Percentiles rank a stretch among this genome's conserved stretches.
Evolutionary conservation across 805 yeast species (phyloP).

Genomic region (Pichia heedii): DNA sequence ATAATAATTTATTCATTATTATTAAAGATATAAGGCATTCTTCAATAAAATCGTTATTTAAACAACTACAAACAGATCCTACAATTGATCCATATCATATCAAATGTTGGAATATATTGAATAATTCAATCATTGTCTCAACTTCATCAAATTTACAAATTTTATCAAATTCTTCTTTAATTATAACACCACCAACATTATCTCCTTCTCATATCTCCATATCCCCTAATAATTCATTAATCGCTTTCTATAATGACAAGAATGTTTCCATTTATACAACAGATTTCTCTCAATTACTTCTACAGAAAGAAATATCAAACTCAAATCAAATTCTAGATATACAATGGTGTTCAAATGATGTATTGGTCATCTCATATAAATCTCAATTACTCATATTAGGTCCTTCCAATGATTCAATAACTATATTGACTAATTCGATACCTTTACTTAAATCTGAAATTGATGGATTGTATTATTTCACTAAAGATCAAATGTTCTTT

Average conservation of each 20-base stretch:
- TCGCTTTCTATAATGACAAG: not conserved
- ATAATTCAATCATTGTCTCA: not conserved
- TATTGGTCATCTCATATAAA: conserved; percentile 48
- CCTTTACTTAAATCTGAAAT: conserved; percentile 39
- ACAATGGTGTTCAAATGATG: conserved; percentile 84
- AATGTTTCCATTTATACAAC: conserved; percentile 2
- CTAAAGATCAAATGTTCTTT: conserved; percentile 48
- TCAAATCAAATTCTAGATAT: conserved; percentile 22
- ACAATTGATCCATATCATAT: conserved; percentile 23
- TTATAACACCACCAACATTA: not conserved
- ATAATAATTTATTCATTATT: conserved; percentile 32
- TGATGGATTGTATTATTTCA: conserved; percentile 69
- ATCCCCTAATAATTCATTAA: conserved; percentile 7
- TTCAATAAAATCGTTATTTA: not conserved
- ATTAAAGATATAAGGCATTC: not conserved
- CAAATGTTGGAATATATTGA: not conserved
- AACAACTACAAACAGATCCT: conserved; percentile 11
- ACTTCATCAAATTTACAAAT: not conserved
- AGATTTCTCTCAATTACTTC: not conserved
- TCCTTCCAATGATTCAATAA: conserved; percentile 51
- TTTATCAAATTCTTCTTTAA: not conserved
- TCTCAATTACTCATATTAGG: conserved; percentile 67
- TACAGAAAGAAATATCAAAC: not conserved
- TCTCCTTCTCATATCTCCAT: not conserved
- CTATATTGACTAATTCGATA: conserved; percentile 41